Evolutionary conservation across 345 rosid genomes (phyloP), one percentile per base, ranked within the genome.

Genomic region (Corchorus capsularis): DNA sequence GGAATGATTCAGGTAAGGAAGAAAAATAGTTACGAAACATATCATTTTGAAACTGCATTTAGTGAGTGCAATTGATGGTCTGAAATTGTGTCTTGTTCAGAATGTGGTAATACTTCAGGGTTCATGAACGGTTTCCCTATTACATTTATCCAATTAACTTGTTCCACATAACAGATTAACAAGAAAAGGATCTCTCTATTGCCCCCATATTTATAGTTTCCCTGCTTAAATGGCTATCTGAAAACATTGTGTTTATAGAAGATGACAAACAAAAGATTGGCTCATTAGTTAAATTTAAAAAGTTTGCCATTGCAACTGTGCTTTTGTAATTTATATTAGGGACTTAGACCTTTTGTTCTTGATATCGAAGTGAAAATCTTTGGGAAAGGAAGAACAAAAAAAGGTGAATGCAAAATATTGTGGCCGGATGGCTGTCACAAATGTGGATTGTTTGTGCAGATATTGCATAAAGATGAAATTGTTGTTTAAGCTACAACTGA

Each of bases 1-100:
- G 97, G 97, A 82, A 92, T 90, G 90, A 92, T 92, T 83, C 97
- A 92, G 96, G 96, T 92, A 77, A 22, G 39, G 43, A 39, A 39
- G 6, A 71, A 16, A 63, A 27, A 27, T 27, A 27, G 41, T 32
- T 50, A 7, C 20, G 2, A 20, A 20, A 12, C 10, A 5, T 46
- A 8, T 5, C 12, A 20, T 67, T 11, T 20, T 67, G 45, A 39
- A 20, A 20, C 37, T 20, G 6, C 22, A 20, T 6, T 10, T 45
- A 6, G 12, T 61, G n/a, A 13, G 8, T 60, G 65, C 43, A 32
- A 27, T 27, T 59, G 16, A 4, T 12, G 63, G 39, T 27, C 37
- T 59, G 5, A 27, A 22, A 27, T 22, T 27, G 35, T 56, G 34
- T 22, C 63, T 27, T 27, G 14, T 27, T 27, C 16, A 59, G 63